Evolutionary conservation across 2,329 filamentous ascomycete species (phyloP).

Genomic region (Phialophora chinensis): DNA sequence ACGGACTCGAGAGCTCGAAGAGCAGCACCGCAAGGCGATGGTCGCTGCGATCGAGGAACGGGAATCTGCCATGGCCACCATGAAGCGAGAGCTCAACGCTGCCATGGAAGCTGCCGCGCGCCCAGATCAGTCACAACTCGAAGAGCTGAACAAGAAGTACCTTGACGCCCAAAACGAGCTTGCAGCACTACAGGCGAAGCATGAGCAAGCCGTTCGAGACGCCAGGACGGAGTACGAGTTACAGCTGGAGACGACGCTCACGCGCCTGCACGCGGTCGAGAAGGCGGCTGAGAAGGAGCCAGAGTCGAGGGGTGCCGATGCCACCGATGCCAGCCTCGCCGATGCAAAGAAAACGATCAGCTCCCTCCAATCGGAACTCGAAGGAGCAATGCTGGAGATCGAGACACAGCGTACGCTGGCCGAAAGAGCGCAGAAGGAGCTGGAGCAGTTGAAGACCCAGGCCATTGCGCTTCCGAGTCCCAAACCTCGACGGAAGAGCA

Average conservation of each 20-base stretch:
- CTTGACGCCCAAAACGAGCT: constrained; percentile 25
- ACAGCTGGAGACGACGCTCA: constrained; percentile 28
- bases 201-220: constrained; percentile 28
- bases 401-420: constrained; percentile 31
- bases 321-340: constrained; percentile 26
- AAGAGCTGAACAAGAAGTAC: constrained; percentile 29
- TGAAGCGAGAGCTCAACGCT: constrained; percentile 29
- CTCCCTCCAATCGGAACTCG: constrained; percentile 41
- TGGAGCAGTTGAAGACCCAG: constrained; percentile 26
- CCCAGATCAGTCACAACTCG: constrained; percentile 28
- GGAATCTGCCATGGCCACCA: constrained; percentile 27
- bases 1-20: constrained; percentile 17
- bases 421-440: constrained; percentile 28
- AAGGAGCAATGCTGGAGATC: constrained; percentile 39
- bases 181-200: constrained; percentile 23
- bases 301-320: constrained; percentile 21
- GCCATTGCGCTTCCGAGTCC: constrained; percentile 28
- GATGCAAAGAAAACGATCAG: constrained; percentile 38
- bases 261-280: constrained; percentile 41
- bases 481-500: constrained; percentile 25
- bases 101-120: constrained; percentile 29
- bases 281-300: constrained; percentile 44
- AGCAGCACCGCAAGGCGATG: constrained; percentile 26
- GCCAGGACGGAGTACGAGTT: constrained; percentile 32
- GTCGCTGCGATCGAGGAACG: constrained; percentile 26